These are phyloP conservation scores for Globisporangium nagaii DNA, from an alignment of 352 stramenopile species.

Conservation along the genomic window DNA sequence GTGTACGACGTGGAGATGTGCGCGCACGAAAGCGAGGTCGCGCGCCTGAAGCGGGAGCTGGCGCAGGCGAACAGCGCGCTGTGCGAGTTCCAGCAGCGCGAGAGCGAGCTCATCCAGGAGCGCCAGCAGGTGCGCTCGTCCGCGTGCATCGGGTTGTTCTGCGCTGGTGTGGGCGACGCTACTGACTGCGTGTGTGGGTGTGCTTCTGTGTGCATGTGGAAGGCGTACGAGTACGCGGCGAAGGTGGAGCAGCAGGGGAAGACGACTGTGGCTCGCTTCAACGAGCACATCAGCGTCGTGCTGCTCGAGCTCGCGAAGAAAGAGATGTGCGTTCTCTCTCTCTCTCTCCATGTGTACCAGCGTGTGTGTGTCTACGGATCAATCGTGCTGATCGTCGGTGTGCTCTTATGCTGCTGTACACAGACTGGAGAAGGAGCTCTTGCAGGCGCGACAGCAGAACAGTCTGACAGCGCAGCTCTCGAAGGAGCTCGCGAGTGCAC, in stretches of 20 bases:
- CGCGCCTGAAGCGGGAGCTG: slow-evolving; percentile 32
- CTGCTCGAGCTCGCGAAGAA: slow-evolving; percentile 62
- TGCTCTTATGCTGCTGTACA: too few species aligned
- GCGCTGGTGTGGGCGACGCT: neutral
- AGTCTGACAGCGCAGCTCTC: slow-evolving; percentile 44
- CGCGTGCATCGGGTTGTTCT: neutral
- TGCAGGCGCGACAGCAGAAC: slow-evolving; percentile 52
- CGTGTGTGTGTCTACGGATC: too few species aligned
- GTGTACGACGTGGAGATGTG: slow-evolving; percentile 78
- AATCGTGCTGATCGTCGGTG: too few species aligned
- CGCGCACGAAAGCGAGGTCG: slow-evolving; percentile 49
- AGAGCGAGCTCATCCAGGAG: slow-evolving; percentile 55
- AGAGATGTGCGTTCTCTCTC: slow-evolving; percentile 36
- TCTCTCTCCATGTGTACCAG: too few species aligned
- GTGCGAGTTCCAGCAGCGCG: slow-evolving; percentile 46
- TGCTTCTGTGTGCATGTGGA: neutral
- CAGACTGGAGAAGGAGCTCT: slow-evolving; percentile 60
- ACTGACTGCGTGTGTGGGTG: neutral
- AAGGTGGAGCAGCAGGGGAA: slow-evolving; percentile 49
- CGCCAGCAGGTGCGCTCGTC: slow-evolving; percentile 40
- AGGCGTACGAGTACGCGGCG: slow-evolving; percentile 51
- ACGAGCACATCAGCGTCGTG: slow-evolving; percentile 45
- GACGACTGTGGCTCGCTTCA: slow-evolving; percentile 31
- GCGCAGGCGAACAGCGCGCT: slow-evolving; percentile 22
- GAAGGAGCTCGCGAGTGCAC: slow-evolving; percentile 58